These are phyloP conservation scores for Colletotrichum scovillei DNA, from an alignment of 2,329 filamentous ascomycete genomes.

Conservation along the genomic window DNA sequence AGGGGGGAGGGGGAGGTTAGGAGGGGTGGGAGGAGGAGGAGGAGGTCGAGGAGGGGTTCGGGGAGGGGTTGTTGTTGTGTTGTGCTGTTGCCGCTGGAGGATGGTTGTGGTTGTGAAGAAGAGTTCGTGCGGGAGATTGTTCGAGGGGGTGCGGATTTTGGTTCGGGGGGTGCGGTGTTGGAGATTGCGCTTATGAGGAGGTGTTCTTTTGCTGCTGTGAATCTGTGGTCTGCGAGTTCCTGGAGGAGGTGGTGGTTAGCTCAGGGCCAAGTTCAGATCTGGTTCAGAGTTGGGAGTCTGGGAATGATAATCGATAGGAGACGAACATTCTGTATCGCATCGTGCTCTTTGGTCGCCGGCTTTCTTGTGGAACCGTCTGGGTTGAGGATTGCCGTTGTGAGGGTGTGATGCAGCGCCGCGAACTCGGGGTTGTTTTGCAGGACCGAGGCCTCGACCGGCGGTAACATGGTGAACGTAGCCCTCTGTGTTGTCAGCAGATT, in stretches of 20 bases:
- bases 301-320: not conserved
- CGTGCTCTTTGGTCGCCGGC: slow-evolving; percentile 61
- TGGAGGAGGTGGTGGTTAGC: slow-evolving; percentile 38
- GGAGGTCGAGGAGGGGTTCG: slow-evolving; percentile 61
- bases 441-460: slow-evolving; percentile 66
- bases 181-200: slow-evolving; percentile 63
- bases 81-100: slow-evolving; percentile 7
- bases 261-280: not conserved
- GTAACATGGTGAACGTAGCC: slow-evolving; percentile 57
- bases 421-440: slow-evolving; percentile 70
- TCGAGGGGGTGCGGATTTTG: slow-evolving; percentile 31
- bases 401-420: slow-evolving; percentile 65
- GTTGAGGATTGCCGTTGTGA: slow-evolving; percentile 66
- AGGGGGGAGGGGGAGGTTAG: slow-evolving; percentile 51
- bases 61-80: slow-evolving; percentile 45
- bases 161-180: slow-evolving; percentile 51
- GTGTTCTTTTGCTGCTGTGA: slow-evolving; percentile 60
- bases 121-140: slow-evolving; percentile 44
- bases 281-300: not conserved
- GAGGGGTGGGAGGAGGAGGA: slow-evolving; percentile 65
- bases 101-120: slow-evolving; percentile 38
- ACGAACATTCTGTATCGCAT: slow-evolving; percentile 60
- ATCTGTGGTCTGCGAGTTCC: slow-evolving; percentile 62
- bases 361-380: slow-evolving; percentile 67
- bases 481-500: not conserved